Percentiles rank a stretch among this genome's conserved stretches.
Evolutionary conservation across 208 protist genomes (phyloP).

Genomic region (Crithidia fasciculata): DNA sequence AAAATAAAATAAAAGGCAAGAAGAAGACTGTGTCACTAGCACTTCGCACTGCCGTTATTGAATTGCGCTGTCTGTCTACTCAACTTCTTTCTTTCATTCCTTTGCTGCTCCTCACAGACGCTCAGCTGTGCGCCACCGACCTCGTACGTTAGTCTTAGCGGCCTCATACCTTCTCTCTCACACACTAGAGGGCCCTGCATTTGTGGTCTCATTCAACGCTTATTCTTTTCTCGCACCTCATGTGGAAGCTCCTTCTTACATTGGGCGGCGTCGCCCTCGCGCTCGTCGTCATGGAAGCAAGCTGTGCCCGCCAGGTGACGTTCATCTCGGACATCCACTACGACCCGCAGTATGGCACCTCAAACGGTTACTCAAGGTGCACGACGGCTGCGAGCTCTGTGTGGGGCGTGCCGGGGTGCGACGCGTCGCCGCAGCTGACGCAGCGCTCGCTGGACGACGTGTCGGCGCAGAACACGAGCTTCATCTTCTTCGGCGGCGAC

Average conservation of each 20-base stretch:
- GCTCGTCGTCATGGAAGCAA: not conserved
- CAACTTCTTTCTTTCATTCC: no score
- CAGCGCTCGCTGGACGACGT: conserved; percentile 49
- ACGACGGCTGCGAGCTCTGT: conserved; percentile 12
- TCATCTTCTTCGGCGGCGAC: conserved; percentile 63
- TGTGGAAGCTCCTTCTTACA: not conserved
- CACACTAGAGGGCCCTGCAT: no score
- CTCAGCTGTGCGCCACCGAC: no score
- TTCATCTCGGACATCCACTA: conserved; percentile 85
- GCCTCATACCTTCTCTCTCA: no score
- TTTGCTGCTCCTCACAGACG: no score
- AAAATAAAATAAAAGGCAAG: no score
- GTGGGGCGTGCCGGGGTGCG: conserved; percentile 54
- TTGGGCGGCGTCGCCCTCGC: not conserved
- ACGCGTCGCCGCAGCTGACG: conserved; percentile 59
- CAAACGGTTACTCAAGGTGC: conserved; percentile 44
- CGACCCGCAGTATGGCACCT: conserved; percentile 69
- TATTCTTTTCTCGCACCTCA: not conserved
- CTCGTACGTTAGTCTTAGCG: no score
- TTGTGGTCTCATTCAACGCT: no score
- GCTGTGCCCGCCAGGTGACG: conserved; percentile 26
- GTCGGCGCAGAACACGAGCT: conserved; percentile 30
- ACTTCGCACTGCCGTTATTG: no score
- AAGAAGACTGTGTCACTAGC: no score
- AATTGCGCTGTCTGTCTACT: no score